phyloP scores from a whole-genome alignment of 2,329 filamentous ascomycete genomes.

The Arthrobotrys sinensis region DNA sequence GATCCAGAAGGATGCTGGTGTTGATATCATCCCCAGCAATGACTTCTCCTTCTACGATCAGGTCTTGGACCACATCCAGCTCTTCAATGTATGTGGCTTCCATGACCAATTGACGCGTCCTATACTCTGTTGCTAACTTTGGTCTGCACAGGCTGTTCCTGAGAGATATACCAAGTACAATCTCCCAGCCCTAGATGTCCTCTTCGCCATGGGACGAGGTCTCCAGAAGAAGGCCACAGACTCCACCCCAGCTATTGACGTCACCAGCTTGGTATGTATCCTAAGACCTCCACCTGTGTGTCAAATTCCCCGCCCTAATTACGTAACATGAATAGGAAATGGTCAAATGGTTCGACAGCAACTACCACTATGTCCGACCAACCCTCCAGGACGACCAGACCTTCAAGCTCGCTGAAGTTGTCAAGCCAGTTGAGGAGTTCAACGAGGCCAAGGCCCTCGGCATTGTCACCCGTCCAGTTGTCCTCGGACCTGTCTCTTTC shows the following conservation, averaged over 20 bases:
- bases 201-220: conserved; percentile 99
- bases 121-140: conserved; percentile 58
- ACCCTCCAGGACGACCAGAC: conserved; percentile 96
- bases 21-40: conserved; percentile 98
- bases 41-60: conserved; percentile 99
- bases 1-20: conserved; percentile 98
- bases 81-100: conserved; percentile 19
- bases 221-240: conserved; percentile 84
- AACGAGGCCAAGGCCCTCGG: conserved; percentile 98
- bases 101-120: conserved; percentile 51
- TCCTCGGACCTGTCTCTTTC: conserved; percentile 97
- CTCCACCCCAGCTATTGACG: conserved; percentile 77
- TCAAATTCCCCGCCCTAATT: conserved; percentile 13
- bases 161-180: conserved; percentile 93
- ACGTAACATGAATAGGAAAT: conserved; percentile 77
- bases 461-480: conserved; percentile 90
- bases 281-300: background rate
- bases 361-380: conserved; percentile 99
- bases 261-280: conserved; percentile 79
- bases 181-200: conserved; percentile 91
- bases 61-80: conserved; percentile 94
- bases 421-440: conserved; percentile 93
- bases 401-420: conserved; percentile 85
- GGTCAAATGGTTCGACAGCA: conserved; percentile 99
- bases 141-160: conserved; percentile 78